phyloP scores from a whole-genome alignment of 2,329 filamentous ascomycete genomes.

The Aspergillus sp. region DNA sequence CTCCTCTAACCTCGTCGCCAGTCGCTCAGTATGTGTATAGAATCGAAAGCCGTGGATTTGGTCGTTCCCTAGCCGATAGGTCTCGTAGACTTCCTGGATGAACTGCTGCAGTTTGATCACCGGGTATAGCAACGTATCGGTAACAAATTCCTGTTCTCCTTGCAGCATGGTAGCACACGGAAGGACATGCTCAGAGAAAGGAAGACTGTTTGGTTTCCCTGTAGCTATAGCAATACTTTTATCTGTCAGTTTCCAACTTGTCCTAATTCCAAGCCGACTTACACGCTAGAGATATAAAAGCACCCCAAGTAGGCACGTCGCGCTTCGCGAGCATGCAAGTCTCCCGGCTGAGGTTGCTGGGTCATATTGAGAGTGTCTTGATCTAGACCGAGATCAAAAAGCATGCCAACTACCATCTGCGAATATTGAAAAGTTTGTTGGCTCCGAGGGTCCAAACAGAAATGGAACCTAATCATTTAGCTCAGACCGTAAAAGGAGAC shows the following conservation, averaged over 20 bases:
- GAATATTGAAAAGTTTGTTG: constrained; percentile 1
- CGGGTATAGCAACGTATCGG: constrained; percentile 2
- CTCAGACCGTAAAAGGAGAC: neutral
- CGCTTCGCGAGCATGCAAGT: neutral
- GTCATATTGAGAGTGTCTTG: neutral
- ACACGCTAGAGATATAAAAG: constrained; percentile 6
- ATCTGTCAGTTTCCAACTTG: neutral
- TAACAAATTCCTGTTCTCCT: neutral
- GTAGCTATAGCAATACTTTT: neutral
- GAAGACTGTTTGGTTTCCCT: neutral
- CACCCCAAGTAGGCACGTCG: constrained; percentile 1
- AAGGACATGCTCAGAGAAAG: neutral
- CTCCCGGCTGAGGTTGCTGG: neutral
- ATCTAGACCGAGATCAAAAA: neutral
- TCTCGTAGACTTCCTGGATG: neutral
- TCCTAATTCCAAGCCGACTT: neutral
- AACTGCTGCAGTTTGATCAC: neutral
- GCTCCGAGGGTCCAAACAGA: constrained; percentile 1
- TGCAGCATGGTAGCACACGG: neutral
- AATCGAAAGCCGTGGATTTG: neutral
- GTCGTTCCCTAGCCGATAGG: neutral
- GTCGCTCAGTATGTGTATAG: neutral
- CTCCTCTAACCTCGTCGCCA: neutral
- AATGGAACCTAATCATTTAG: constrained; percentile 1
- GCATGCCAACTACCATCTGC: constrained; percentile 1